phyloP scores from a whole-genome alignment of 1,284 basidiomycete species.

The Tylopilus sp. region DNA sequence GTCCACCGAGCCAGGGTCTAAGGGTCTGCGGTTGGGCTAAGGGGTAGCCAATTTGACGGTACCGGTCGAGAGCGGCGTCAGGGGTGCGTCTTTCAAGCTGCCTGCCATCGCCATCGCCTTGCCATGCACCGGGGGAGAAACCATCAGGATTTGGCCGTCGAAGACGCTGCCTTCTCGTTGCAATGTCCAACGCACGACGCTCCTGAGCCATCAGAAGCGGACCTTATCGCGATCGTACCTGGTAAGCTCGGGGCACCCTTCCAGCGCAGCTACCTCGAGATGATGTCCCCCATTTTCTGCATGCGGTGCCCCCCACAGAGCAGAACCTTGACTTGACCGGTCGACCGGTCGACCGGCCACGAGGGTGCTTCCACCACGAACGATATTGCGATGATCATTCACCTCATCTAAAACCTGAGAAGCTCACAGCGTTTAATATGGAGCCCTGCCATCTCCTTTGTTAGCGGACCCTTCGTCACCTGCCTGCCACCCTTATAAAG shows the following conservation, averaged over 20 bases:
- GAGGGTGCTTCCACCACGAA: not conserved
- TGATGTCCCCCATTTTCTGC: not conserved
- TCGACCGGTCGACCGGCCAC: not conserved
- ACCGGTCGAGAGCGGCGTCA: too few species aligned
- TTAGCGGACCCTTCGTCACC: constrained; percentile 8
- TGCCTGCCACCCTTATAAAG: constrained; percentile 16
- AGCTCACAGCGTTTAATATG: constrained; percentile 6
- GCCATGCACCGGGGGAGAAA: too few species aligned
- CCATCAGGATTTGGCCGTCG: too few species aligned
- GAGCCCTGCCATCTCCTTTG: constrained; percentile 4
- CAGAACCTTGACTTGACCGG: not conserved
- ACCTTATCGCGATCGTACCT: not conserved
- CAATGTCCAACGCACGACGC: not conserved
- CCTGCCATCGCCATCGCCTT: too few species aligned
- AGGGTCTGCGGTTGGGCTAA: not conserved
- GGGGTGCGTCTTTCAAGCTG: not conserved
- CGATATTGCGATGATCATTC: not conserved
- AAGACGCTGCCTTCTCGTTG: too few species aligned
- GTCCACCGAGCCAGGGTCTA: not conserved
- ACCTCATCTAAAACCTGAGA: constrained; percentile 9
- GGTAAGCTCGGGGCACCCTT: not conserved
- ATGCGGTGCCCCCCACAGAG: not conserved
- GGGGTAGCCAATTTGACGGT: not conserved
- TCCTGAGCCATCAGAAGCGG: not conserved
- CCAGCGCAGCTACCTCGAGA: not conserved